A percentile compares a stretch with the other conserved stretches of the same genome.
Conservation (phyloP, 2,329 filamentous ascomycete genomes). For the Xylariaceae sp. region DNA sequence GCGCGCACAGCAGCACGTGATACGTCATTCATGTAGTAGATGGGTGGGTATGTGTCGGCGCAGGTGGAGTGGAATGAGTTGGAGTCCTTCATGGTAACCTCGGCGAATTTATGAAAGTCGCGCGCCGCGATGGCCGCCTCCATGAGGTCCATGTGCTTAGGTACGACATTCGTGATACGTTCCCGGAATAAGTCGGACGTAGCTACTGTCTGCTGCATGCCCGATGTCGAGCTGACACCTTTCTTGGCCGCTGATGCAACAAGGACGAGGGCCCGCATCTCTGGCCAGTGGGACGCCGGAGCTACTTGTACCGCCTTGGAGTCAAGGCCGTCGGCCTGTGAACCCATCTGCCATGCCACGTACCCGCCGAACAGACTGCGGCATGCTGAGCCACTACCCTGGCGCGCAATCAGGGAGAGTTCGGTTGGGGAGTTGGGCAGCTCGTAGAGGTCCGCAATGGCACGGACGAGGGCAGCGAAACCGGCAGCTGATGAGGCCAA, state of each 20-base stretch:
- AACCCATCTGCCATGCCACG: slow-evolving; percentile 89
- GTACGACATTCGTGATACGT: slow-evolving; percentile 78
- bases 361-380: slow-evolving; percentile 93
- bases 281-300: slow-evolving; percentile 88
- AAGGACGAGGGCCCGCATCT: slow-evolving; percentile 90
- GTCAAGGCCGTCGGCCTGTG: slow-evolving; percentile 78
- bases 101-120: slow-evolving; percentile 86
- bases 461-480: slow-evolving; percentile 75
- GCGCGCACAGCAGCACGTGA: slow-evolving; percentile 84
- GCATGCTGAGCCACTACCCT: slow-evolving; percentile 94
- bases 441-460: slow-evolving; percentile 90
- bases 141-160: slow-evolving; percentile 82
- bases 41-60: slow-evolving; percentile 93
- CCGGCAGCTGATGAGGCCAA: slow-evolving; percentile 76
- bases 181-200: slow-evolving; percentile 87
- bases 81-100: slow-evolving; percentile 93
- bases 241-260: slow-evolving; percentile 96
- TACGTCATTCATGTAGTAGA: slow-evolving; percentile 98
- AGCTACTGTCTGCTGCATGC: slow-evolving; percentile 96
- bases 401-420: slow-evolving; percentile 85
- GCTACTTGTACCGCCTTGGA: slow-evolving; percentile 89
- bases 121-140: slow-evolving; percentile 76
- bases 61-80: slow-evolving; percentile 97
- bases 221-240: slow-evolving; percentile 87
- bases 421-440: slow-evolving; percentile 81